A percentile compares a stretch with the other conserved stretches of the same genome.
Evolutionary conservation across 257 asterid genomes (phyloP).

Genomic region (Capsicum pubescens): DNA sequence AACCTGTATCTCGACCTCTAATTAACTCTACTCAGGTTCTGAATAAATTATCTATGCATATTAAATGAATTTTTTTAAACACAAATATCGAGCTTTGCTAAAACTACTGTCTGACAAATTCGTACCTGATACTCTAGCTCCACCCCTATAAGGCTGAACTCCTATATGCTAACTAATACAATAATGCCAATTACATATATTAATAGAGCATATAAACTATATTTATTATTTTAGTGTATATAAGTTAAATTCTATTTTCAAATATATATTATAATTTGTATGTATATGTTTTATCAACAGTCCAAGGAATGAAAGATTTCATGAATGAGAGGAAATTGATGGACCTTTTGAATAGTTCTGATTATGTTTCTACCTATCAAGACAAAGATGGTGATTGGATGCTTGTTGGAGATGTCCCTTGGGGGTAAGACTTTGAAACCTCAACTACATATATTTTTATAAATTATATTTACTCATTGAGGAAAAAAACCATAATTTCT

Average conservation of each 20-base stretch:
- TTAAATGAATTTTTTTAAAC: not conserved
- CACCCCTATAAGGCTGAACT: not conserved
- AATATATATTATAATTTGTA: not conserved
- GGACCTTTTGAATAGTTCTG: conserved; percentile 47
- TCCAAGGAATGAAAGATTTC: conserved; percentile 45
- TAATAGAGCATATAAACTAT: not conserved
- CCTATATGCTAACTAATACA: not conserved
- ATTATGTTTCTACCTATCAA: conserved; percentile 44
- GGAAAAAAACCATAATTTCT: not conserved
- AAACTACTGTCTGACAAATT: not conserved
- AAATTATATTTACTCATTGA: not conserved
- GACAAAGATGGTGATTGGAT: conserved; percentile 30
- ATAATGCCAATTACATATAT: not conserved
- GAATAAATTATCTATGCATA: not conserved
- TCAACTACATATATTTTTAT: not conserved
- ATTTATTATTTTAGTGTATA: not conserved
- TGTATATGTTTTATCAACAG: not conserved
- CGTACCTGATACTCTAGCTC: not conserved
- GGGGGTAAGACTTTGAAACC: conserved; percentile 33
- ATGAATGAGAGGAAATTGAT: conserved; percentile 48
- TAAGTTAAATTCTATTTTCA: not conserved
- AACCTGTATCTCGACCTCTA: too few relatives aligned
- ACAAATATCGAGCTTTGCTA: not conserved
- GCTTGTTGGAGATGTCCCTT: conserved; percentile 28
- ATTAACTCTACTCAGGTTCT: not conserved